Conservation (phyloP, 306 rosid genomes). For the Ammopiptanthus mongolicus region DNA sequence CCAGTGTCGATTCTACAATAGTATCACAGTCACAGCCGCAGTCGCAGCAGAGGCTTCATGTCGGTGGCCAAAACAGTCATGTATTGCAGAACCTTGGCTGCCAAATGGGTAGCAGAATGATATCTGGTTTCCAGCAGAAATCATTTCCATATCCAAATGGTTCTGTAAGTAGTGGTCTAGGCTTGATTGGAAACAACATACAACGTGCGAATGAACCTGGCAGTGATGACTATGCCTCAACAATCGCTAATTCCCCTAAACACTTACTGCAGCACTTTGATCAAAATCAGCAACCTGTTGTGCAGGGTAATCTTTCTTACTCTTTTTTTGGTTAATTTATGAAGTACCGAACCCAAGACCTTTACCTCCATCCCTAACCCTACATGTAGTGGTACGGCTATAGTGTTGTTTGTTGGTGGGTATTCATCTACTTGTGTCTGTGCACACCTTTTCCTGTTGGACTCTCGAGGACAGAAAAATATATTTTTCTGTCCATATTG, state of each 20-base stretch:
- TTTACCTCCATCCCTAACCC: neutral
- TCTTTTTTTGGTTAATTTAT: neutral
- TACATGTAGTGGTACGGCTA: neutral
- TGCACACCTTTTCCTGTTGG: neutral
- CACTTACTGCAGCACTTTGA: slow-evolving; percentile 64
- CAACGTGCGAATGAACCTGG: slow-evolving; percentile 46
- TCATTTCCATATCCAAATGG: slow-evolving; percentile 75
- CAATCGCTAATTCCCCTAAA: slow-evolving; percentile 59
- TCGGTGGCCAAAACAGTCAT: slow-evolving; percentile 66
- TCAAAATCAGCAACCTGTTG: slow-evolving; percentile 49
- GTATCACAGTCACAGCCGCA: slow-evolving; percentile 56
- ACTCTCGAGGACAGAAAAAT: neutral
- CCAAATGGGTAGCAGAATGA: slow-evolving; percentile 71
- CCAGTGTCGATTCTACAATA: slow-evolving; percentile 60
- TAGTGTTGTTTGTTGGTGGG: neutral
- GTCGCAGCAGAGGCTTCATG: no score
- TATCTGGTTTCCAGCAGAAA: slow-evolving; percentile 70
- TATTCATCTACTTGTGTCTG: neutral
- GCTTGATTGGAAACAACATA: slow-evolving; percentile 65
- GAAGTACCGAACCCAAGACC: neutral
- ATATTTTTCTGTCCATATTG: slow-evolving; percentile 5
- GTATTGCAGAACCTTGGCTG: slow-evolving; percentile 62
- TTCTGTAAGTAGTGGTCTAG: slow-evolving; percentile 58
- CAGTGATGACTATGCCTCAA: slow-evolving; percentile 50
- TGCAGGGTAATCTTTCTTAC: slow-evolving; percentile 56